Evolutionary conservation across 805 yeast species (phyloP), one percentile per base, ranked within the genome.

Genomic region (Naumovozyma baii): DNA sequence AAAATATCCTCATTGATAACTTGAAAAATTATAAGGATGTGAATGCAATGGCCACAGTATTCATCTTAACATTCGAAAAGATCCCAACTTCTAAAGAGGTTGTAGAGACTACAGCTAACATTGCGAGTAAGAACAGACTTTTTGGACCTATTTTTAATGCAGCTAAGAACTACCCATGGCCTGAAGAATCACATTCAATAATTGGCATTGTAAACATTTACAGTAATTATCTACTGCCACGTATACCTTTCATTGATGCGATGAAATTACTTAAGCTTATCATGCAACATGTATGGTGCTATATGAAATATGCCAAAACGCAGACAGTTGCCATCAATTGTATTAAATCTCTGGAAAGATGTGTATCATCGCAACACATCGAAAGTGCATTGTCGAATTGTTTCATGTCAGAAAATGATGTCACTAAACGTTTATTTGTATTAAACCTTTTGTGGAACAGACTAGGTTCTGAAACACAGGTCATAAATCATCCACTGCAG

Each of bases 401-500:
- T 35, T 68, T 84, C 22, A 51, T 78, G 12, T 54, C 68, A 3
- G 56, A 66, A 5, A 44, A 60, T 5, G 54, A 53, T 28, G 60
- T 69, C 16, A 54, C 60, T 4, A 60, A 67, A 14, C 66, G 77
- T 43, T 58, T 80, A 1, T 57, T 65, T 14, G 80, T 83, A 0
- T 72, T 85, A 46, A 69, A 76, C 37, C 69, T 75, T 7, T 55
- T 88, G 4, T 90, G 96, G 96, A 68, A 69, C 3, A 90, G 83
- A 49, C 71, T 90, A 0, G 72, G 69, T 33, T 61, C 48, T 46
- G 47, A 44, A 18, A 40, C 48, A 10, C 34, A 33, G 5, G 19
- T 64, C 38, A 61, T 86, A 10, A 62, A 70, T 5, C 68, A 80
- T 45, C 92, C 95, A 0, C 56, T 86, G 4, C 75, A 78, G 43